Percentiles rank a stretch among this genome's conserved stretches.
phyloP scores from a whole-genome alignment of 1,284 basidiomycete genomes.

The Gomphus bonarii region DNA sequence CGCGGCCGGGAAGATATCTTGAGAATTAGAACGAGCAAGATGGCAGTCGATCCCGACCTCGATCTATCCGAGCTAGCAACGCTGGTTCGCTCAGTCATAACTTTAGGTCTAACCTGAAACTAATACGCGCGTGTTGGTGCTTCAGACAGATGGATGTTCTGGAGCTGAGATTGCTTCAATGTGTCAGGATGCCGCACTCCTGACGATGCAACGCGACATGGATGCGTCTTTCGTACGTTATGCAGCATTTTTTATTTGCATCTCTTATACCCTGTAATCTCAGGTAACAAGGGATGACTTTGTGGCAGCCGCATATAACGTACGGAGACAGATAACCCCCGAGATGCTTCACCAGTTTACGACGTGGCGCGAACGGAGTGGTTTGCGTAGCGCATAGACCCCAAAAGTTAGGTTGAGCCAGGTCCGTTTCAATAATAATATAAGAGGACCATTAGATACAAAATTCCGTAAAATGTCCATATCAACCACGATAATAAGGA shows the following conservation, averaged over 20 bases:
- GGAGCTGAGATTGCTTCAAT: conserved; percentile 90
- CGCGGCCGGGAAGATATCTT: conserved; percentile 79
- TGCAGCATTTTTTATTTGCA: not conserved
- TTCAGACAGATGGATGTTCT: conserved; percentile 87
- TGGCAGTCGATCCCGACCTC: conserved; percentile 70
- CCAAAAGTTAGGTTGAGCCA: not conserved
- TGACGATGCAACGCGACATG: conserved; percentile 83
- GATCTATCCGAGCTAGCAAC: conserved; percentile 63
- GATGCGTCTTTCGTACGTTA: conserved; percentile 60
- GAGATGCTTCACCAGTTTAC: conserved; percentile 67
- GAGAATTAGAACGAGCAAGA: conserved; percentile 62
- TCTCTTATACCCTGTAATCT: conserved; percentile 1
- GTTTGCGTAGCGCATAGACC: conserved; percentile 14
- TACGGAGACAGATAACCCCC: conserved; percentile 80
- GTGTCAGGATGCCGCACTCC: conserved; percentile 92
- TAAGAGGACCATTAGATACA: not conserved
- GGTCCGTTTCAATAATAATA: not conserved
- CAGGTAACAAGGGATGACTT: conserved; percentile 75
- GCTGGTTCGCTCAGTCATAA: conserved; percentile 42
- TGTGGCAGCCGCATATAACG: conserved; percentile 58
- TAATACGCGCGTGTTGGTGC: not conserved
- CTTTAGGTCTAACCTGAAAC: too few relatives aligned
- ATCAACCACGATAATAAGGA: conserved; percentile 6
- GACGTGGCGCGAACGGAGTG: conserved; percentile 42
- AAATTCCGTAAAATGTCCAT: not conserved